Base-by-base conservation (phyloP, 2,329 filamentous ascomycete genomes). In the Diaporthe ilicicola region DNA sequence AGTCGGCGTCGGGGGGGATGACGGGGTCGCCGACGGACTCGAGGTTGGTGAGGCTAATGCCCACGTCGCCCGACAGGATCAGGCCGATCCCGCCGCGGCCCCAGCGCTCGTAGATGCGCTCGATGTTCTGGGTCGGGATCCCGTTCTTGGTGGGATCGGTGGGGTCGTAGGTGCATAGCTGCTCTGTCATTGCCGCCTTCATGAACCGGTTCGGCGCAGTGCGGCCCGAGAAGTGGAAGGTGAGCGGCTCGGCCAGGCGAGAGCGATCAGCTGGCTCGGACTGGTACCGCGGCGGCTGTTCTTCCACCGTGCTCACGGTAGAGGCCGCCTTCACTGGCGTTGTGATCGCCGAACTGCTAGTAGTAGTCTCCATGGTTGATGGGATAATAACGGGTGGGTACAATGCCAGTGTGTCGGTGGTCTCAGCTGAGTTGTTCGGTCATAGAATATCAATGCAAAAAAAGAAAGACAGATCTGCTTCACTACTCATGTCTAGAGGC, bases 101-200 rank as follows among this genome's bases (percentile, higher is more conserved):
- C 44, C 44, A 46, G 19, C 44, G 19, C 22, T 46, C 44, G 22
- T 46, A 46, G 22, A 17, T n/a, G 17, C 44, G 19, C 9, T 46
- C 17, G 44, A 46, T 19, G 9, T 46, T 46, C 9, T 46, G 19
- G 44, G 44, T 46, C 15, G 44, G 44, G 19, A 46, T 46, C 17
- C 44, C 44, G 19, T 19, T 46, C 44, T 92, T 54, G 90, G 90
- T 0, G 88, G 90, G 70, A 88, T 83, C 32, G 84, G 84, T 9
- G n/a, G 86, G 81, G 71, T 88, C 84, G 88, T 89, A 93, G 6
- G 86, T 88, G 0, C 89, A 88, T 19, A 92, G 80, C 13, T 85
- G 82, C 77, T 93, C 91, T 1, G 88, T 88, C 90, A 92, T 92
- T 48, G 91, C 86, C 12, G 83, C 88, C 78, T 92, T 92, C 73